phyloP scores from a whole-genome alignment of 768 basidiomycete species.

The Serendipita sp. region DNA sequence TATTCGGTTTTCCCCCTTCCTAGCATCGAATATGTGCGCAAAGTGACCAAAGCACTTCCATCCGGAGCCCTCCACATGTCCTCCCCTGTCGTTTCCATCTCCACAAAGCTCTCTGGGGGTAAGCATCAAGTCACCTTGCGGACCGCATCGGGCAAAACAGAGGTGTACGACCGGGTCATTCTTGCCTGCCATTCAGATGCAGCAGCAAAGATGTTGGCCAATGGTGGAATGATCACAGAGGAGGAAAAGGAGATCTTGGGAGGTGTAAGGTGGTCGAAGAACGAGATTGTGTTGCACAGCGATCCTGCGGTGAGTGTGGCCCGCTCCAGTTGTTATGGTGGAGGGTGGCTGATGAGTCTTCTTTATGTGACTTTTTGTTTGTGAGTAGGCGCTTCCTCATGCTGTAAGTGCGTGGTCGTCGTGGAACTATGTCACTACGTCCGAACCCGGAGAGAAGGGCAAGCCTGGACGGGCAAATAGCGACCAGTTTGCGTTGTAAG shows the following conservation, averaged over 20 bases:
- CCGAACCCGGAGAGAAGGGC: constrained; percentile 22
- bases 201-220: constrained; percentile 28
- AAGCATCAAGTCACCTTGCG: constrained; percentile 25
- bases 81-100: constrained; percentile 35
- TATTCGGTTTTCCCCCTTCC: background rate
- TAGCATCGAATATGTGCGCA: constrained; percentile 50
- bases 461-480: constrained; percentile 27
- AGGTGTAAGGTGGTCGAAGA: constrained; percentile 48
- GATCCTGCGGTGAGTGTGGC: constrained; percentile 34
- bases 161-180: constrained; percentile 52
- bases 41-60: constrained; percentile 40
- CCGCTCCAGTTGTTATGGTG: too few relatives aligned
- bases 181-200: constrained; percentile 59
- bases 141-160: constrained; percentile 28
- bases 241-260: constrained; percentile 41
- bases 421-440: constrained; percentile 62
- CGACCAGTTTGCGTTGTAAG: constrained; percentile 46
- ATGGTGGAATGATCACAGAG: constrained; percentile 31
- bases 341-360: too few relatives aligned
- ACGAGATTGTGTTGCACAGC: constrained; percentile 50
- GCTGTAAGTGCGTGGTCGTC: constrained; percentile 48
- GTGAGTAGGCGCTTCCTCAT: constrained; percentile 46
- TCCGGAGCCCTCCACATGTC: constrained; percentile 38
- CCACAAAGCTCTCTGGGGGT: constrained; percentile 11
- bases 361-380: background rate